Base-by-base conservation (phyloP, 805 yeast genomes). In the Ascoidea tarda region DNA sequence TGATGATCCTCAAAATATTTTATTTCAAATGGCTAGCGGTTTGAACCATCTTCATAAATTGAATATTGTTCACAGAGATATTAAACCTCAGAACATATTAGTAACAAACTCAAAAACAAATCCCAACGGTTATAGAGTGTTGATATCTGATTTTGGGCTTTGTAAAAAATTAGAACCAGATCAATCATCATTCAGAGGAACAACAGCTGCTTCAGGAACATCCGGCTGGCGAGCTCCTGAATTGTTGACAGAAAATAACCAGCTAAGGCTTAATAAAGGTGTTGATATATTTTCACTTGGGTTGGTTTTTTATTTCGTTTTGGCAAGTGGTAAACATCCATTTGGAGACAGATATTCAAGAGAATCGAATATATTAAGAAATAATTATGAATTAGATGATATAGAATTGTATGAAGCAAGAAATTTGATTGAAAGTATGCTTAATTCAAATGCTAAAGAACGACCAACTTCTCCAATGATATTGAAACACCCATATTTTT, bases 211-310 rank as follows among this genome's bases (percentile, higher is more conserved):
- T 16, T 96, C 97, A 0, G 99, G 99, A 1, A 93, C 99, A 0
- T 79, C 93, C 4, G 99, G 99, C 3, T 93, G 99, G 99, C 77
- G 97, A 59, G 98, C 99, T 0, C 99, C 99, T 0, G 99, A 93
- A 61, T 66, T 87, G 42, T 67, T 87, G 45, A 77, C 73, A 47
- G 72, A 65, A 28, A 51, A 59, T 8, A 65, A 69, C 33, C 52
- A 50, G 10, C 47, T 54, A 8, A 52, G 60, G 47, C n/a, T 52
- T 51, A 47, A 53, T 52, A 77, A 90, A 57, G 89, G 96, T 0
- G 86, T 93, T 52, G 99, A 93, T 66, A 85, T 93, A 4, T 93
- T 93, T 63, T 87, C 97, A 0, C 70, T 91, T 55, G 99, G 99
- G 0, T 93, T 99, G 68, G 90, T 93, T 0, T 93, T 87, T 62